Conservation (phyloP, 2,329 filamentous ascomycete genomes). For the Fusarium buxicola region DNA sequence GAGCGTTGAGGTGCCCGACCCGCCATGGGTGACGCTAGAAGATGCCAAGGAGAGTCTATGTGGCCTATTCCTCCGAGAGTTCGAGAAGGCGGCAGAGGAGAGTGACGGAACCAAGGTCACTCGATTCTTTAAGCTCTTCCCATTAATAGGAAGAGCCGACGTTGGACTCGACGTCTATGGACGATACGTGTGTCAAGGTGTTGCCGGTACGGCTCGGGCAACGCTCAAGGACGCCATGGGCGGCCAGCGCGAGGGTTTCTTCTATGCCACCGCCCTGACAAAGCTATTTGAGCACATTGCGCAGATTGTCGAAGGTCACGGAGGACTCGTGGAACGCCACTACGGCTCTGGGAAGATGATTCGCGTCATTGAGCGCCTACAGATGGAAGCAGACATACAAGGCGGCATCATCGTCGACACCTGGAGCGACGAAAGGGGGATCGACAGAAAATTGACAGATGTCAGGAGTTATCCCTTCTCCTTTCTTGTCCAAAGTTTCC, state of each 20-base stretch:
- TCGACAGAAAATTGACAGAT: constrained; percentile 90
- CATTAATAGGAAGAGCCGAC: constrained; percentile 88
- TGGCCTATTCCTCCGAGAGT: constrained; percentile 90
- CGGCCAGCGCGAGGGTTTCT: constrained; percentile 74
- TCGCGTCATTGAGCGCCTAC: constrained; percentile 89
- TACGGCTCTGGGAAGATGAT: constrained; percentile 95
- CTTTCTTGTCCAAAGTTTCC: constrained; percentile 94
- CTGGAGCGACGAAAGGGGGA: constrained; percentile 88
- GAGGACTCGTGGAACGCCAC: constrained; percentile 89
- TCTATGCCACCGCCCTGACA: constrained; percentile 91
- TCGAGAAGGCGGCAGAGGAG: constrained; percentile 89
- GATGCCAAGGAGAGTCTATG: constrained; percentile 90
- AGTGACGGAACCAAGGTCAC: constrained; percentile 92
- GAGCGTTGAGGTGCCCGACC: constrained; percentile 93
- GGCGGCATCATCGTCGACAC: constrained; percentile 96
- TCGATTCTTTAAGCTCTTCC: constrained; percentile 97
- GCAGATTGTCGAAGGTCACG: constrained; percentile 93
- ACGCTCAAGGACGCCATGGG: constrained; percentile 79
- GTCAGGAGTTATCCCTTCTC: constrained; percentile 98
- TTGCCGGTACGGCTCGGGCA: constrained; percentile 83
- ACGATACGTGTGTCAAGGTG: constrained; percentile 94
- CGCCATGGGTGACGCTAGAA: constrained; percentile 87
- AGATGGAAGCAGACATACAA: constrained; percentile 95
- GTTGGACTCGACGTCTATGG: constrained; percentile 96
- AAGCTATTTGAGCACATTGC: constrained; percentile 98